Evolutionary conservation across 2,329 filamentous ascomycete genomes (phyloP), one percentile per base, ranked within the genome.

Genomic region (Calonectria multiphialidica): DNA sequence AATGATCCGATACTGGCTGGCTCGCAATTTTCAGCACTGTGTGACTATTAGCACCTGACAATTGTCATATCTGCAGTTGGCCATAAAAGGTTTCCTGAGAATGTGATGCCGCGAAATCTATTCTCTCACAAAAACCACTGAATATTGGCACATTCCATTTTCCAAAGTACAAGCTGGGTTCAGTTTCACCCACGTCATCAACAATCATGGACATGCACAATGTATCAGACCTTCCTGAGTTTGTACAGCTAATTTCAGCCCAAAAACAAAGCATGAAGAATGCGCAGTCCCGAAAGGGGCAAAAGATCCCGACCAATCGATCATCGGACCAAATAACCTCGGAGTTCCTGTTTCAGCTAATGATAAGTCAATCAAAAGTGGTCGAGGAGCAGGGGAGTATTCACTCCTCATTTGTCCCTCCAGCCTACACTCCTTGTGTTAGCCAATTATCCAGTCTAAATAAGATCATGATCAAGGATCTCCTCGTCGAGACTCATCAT

Each of bases 401-500:
- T 18, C 13, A 25, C 4, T 21, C 53, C 2, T 40, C 53, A 10
- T 59, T 59, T 21, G 12, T 59, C 10, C 53, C 33, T 28, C 53
- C 53, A 25, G n/a, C 70, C 0, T 75, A 76, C 13, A 35, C 23
- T 2, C 75, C 75, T 0, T 77, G 59, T 21, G 25, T 50, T 1
- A 2, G n/a, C 2, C 1, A 63, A 0, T 44, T 65, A 1, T 8
- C 57, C 4, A 61, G 72, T 1, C 66, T 77, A 2, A 28, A 70
- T 3, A 47, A 33, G 0, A 69, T 77, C 1, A 4, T 35, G 2
- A 72, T 76, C 2, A 50, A 66, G 1, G 21, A 68, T 0, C 69
- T 77, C 68, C 74, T 62, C 33, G 66, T 77, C 0, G 68, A 76
- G 37, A 76, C 63, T 6, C 75, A 76, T 10, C 71, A 77, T 25